Base-by-base conservation (phyloP, 2,329 filamentous ascomycete species). In the Aspergillus intermedius region DNA sequence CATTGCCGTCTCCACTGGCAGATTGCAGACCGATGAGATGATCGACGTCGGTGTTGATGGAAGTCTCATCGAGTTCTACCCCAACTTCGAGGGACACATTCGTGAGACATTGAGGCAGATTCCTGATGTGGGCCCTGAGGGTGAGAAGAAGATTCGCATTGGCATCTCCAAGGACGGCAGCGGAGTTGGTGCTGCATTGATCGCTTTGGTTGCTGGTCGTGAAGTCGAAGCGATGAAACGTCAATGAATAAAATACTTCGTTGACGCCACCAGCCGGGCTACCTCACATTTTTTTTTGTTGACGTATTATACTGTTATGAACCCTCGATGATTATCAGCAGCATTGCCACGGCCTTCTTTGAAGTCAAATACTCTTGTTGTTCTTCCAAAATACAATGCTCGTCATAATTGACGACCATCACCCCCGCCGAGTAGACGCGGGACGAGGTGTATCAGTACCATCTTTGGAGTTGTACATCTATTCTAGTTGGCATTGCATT, bases 141-240 rank as follows among this genome's bases (percentile, higher is more conserved):
- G 91, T 9, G 90, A 94, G 56, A 86, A 87, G 72, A 87, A 84
- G 71, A 87, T 98, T 56, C 80, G 89, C 49, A 96, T 98, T 62
- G 93, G 91, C 19, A 93, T 97, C 62, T 93, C 93, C 53, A 96
- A 95, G 77, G 93, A 98, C 66, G 93, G 93, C 43, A 93, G 87
- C 55, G 93, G 89, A 54, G 88, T 95, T n/a, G 93, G 93, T 46
- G 93, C 93, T 3, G 93, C 93, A 37, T 74, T 98, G 60, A 97
- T 97, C 70, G 93, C 93, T 45, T 79, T 96, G 45, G 87, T 96
- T 23, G 91, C 91, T 1, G 86, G 87, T 21, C 37, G 37, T 21
- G 37, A 40, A 19, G 37, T 19, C 10, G 17, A 12, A 19, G 37
- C 37, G 8, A 21, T 40, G 37, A 40, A 21, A 21, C 6, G 5